These are phyloP conservation scores for Leishmania tropica DNA, from an alignment of 208 protist genomes.

Conservation along the genomic window DNA sequence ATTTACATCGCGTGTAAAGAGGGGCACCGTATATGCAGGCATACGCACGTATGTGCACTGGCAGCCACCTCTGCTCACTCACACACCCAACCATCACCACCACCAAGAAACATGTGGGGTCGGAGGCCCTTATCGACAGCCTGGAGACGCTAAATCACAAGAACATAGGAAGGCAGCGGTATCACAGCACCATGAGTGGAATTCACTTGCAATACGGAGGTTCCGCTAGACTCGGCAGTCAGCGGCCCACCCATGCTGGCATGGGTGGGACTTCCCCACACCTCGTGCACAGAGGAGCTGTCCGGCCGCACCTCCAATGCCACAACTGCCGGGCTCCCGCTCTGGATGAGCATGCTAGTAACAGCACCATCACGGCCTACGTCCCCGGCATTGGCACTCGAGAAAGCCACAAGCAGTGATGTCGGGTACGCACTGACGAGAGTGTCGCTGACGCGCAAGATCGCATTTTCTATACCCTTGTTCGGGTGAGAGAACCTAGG, in stretches of 20 bases:
- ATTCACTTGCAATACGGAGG: conserved; percentile 16
- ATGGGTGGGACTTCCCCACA: background rate
- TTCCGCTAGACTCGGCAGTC: conserved; percentile 14
- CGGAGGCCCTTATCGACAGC: background rate
- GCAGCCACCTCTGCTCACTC: background rate
- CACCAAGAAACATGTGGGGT: background rate
- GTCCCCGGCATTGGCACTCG: background rate
- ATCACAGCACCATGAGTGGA: conserved; percentile 22
- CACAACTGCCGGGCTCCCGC: background rate
- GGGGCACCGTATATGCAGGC: background rate
- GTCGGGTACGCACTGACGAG: conserved; percentile 21
- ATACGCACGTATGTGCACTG: background rate
- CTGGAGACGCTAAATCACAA: conserved; percentile 18
- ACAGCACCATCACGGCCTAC: background rate
- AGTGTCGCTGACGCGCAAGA: conserved; percentile 4
- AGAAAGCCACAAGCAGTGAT: conserved; percentile 17
- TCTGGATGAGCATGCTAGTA: conserved; percentile 27
- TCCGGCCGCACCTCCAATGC: conserved; percentile 19
- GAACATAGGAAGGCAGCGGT: conserved; percentile 23
- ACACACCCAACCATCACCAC: background rate
- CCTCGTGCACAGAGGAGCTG: background rate
- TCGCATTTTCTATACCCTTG: conserved; percentile 8
- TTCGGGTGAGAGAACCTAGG: conserved; percentile 10
- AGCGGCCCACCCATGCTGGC: background rate
- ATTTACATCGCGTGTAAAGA: conserved; percentile 4